phyloP scores from a whole-genome alignment of 306 rosid species.

The Cyamopsis tetragonoloba region DNA sequence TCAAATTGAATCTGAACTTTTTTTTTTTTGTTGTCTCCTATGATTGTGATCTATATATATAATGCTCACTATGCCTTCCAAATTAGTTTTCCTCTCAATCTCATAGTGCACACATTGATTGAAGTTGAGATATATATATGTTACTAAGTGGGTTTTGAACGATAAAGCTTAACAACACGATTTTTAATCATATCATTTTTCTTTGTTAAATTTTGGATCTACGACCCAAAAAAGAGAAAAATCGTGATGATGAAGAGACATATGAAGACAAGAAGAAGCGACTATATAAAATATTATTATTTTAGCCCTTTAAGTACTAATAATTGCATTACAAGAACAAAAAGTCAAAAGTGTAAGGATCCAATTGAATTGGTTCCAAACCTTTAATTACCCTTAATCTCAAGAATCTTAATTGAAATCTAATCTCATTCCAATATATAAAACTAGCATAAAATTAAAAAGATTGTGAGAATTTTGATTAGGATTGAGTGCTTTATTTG shows the following conservation, averaged over 20 bases:
- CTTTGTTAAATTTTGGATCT: no score
- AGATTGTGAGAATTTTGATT: neutral
- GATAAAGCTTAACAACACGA: neutral
- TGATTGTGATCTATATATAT: constrained; percentile 12
- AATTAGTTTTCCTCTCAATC: neutral
- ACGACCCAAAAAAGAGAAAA: no score
- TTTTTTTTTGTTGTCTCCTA: neutral
- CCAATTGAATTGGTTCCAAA: neutral
- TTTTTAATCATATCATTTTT: no score
- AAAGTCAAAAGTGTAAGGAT: constrained; percentile 21
- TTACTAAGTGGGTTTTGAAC: constrained; percentile 14
- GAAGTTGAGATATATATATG: neutral
- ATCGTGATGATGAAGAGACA: neutral
- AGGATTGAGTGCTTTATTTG: constrained; percentile 20
- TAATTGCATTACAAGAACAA: constrained; percentile 8
- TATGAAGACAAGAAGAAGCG: neutral
- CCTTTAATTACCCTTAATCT: neutral
- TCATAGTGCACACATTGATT: neutral
- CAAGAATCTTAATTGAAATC: constrained; percentile 14
- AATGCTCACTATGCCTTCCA: neutral
- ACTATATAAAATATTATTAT: neutral
- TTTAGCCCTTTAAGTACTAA: neutral
- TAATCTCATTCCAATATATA: constrained; percentile 2
- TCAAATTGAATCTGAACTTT: neutral
- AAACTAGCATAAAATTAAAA: neutral